phyloP scores from a whole-genome alignment of 2,329 filamentous ascomycete genomes.

The Fusarium torulosum region DNA sequence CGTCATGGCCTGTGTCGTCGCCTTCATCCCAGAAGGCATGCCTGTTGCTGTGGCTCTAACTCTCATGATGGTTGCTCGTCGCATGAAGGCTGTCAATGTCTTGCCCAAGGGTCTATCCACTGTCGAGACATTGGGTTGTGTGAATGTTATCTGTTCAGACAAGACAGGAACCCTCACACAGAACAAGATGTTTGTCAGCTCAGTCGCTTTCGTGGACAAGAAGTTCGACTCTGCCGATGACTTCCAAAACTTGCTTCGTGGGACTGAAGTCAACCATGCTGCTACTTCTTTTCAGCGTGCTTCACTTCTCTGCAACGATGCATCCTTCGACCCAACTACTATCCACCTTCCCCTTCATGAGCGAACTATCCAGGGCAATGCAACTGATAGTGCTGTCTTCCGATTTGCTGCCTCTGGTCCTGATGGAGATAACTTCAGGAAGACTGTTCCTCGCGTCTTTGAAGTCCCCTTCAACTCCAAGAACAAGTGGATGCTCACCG shows the following conservation, averaged over 20 bases:
- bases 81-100: constrained; percentile 59
- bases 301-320: constrained; percentile 57
- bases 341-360: constrained; percentile 52
- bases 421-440: constrained; percentile 37
- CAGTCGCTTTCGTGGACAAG: constrained; percentile 54
- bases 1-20: constrained; percentile 59
- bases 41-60: constrained; percentile 56
- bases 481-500: constrained; percentile 63
- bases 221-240: constrained; percentile 45
- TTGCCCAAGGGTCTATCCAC: constrained; percentile 58
- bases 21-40: constrained; percentile 57
- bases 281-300: constrained; percentile 26
- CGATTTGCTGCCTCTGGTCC: constrained; percentile 53
- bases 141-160: constrained; percentile 60
- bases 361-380: constrained; percentile 57
- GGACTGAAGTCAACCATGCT: not conserved
- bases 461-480: constrained; percentile 64
- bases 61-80: constrained; percentile 58
- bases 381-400: constrained; percentile 59
- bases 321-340: constrained; percentile 56
- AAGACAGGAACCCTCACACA: constrained; percentile 60
- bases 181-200: constrained; percentile 60
- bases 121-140: constrained; percentile 59
- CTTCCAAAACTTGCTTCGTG: constrained; percentile 35
- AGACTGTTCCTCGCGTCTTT: constrained; percentile 49